Evolutionary conservation across 2,329 filamentous ascomycete species (phyloP).

Genomic region (Sclerotinia nivalis): DNA sequence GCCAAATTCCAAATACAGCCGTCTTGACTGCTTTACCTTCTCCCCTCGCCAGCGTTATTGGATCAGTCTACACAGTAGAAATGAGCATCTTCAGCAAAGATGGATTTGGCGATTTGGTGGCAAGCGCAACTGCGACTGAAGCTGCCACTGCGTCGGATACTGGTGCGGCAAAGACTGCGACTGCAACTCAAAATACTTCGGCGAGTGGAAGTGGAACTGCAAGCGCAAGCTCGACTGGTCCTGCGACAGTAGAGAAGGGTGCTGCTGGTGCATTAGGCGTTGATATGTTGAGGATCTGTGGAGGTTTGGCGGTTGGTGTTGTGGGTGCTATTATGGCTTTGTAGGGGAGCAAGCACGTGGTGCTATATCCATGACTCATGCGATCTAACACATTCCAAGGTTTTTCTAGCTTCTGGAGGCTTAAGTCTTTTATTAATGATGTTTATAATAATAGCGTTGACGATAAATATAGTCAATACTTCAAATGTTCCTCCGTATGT

Average conservation of each 20-base stretch:
- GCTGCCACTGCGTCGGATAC: slow-evolving; percentile 6
- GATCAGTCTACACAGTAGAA: slow-evolving; percentile 23
- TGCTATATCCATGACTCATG: background rate
- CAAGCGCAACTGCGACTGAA: slow-evolving; percentile 13
- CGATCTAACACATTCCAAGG: background rate
- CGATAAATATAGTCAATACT: background rate
- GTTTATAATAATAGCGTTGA: background rate
- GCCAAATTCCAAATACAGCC: slow-evolving; percentile 4
- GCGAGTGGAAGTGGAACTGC: background rate
- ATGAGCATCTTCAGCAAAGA: slow-evolving; percentile 22
- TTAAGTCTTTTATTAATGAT: background rate
- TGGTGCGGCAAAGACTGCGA: slow-evolving; percentile 3
- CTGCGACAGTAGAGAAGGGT: background rate
- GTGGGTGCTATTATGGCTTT: slow-evolving; percentile 22
- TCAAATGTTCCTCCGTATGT: background rate
- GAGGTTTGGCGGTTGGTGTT: slow-evolving; percentile 20
- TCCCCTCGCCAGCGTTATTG: slow-evolving; percentile 18
- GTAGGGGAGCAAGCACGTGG: background rate
- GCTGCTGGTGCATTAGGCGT: slow-evolving; percentile 1
- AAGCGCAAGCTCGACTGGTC: background rate
- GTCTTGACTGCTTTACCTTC: slow-evolving; percentile 23
- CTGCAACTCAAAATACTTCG: background rate
- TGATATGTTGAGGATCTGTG: slow-evolving; percentile 1
- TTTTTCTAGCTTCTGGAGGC: background rate
- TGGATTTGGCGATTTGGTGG: slow-evolving; percentile 12